Conservation (phyloP, 176 grass and related monocot species). For the Lolium multiflorum region DNA sequence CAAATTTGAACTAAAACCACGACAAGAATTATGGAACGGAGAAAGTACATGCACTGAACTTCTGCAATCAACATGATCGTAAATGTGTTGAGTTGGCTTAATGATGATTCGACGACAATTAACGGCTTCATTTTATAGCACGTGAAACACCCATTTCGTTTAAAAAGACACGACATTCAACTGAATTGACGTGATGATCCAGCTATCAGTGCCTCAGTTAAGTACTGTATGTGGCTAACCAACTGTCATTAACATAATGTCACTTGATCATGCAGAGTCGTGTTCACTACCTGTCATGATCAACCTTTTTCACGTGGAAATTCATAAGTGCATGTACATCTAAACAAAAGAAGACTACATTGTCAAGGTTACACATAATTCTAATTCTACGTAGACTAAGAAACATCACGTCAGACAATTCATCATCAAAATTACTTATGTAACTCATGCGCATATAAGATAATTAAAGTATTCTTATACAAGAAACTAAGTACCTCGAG, state of each 20-base stretch:
- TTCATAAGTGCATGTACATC: not conserved
- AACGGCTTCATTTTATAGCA: not conserved
- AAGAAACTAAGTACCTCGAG: constrained; percentile 59
- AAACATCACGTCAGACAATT: not conserved
- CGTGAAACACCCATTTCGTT: not conserved
- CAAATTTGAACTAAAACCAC: too few species aligned
- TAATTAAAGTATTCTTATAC: not conserved
- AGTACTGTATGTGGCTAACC: not conserved
- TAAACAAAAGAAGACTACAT: not conserved
- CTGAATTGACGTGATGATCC: not conserved
- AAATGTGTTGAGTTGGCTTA: not conserved
- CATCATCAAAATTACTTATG: not conserved
- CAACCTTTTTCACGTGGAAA: not conserved
- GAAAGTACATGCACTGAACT: not conserved
- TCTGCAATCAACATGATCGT: not conserved
- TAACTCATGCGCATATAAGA: not conserved
- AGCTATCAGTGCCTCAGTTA: not conserved
- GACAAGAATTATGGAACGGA: too few species aligned
- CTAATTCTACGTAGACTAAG: not conserved
- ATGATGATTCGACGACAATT: not conserved
- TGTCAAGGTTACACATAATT: not conserved
- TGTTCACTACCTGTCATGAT: not conserved
- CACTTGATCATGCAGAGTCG: not conserved
- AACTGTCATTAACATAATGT: not conserved
- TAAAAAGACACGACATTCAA: not conserved